Evolutionary conservation across 2,329 filamentous ascomycete species (phyloP), one percentile per base, ranked within the genome.

Genomic region (Pestalotiopsis sp.): DNA sequence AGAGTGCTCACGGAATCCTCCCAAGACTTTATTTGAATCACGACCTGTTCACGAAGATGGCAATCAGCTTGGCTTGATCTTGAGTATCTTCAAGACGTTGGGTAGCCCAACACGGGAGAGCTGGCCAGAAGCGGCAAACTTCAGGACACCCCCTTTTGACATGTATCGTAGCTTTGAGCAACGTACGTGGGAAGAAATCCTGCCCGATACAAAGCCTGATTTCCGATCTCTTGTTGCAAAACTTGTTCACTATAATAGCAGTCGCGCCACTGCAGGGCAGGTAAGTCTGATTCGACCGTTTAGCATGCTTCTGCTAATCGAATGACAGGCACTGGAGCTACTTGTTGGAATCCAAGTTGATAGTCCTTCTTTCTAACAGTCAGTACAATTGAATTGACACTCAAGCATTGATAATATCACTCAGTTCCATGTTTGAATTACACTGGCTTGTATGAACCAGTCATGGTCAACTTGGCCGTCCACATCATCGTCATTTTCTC

Each of bases 71-170:
- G 93, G 93, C 0, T 84, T 99, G 64, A 95, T 99, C 68, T 86
- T 95, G 66, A 97, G 94, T 76, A 95, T 98, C 45, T 98, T 99
- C 81, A 91, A 93, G 80, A 97, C 92, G 0, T 80, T 99, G 6
- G 97, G 97, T 1, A 98, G 95, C 1, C 96, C 96, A 0, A 92
- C 92, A 59, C 80, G 85, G n/a, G 84, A 91, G 65, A 89, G 84
- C 0, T 99, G 96, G 96, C 96, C 96, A 2, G 93, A 95, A 79
- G 92, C 93, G 4, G 81, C 81, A 12, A 76, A 76, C 1, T 92
- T 97, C 75, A 84, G 80, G 69, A 89, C 90, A 1, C 92, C 93
- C 0, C 96, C 97, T 20, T 99, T 97, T 86, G 93, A 95, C 14
- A 97, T 94, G 79, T 99, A 97, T 81, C 87, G 90, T 55, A 84